Base-by-base conservation (phyloP, 2,329 filamentous ascomycete species). In the Xylariaceae sp. region DNA sequence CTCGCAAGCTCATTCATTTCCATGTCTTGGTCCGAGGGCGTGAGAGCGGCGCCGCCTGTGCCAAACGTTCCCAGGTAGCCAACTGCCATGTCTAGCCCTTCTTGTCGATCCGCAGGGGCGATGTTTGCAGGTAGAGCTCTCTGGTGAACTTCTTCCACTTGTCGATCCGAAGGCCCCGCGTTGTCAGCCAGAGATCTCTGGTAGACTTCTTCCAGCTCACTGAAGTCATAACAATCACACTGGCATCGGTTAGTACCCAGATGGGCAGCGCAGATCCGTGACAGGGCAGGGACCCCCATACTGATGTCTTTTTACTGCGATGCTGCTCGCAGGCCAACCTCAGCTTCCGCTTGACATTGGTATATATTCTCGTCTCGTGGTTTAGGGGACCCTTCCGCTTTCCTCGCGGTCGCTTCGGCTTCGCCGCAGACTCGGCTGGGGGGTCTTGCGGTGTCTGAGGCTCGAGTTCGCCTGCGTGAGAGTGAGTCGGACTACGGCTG, bases 221-320 rank as follows among this genome's bases (percentile, higher is more conserved):
- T 46, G 18, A 56, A 49, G 32, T 55, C 53, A 33, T 50, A 43
- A 32, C 53, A 56, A 19, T 52, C 44, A 26, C 54, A 57, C 52
- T 57, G 17, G 12, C 13, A 12, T 22, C 30, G n/a, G 36, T 53
- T 37, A 51, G 42, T 7, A 24, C 24, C 15, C 12, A 8, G 27
- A 14, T 6, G n/a, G 13, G 12, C 12, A 11, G 15, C 24, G 24
- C 5, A 12, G 5, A 8, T 12, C 5, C n/a, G 24, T 11, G 12
- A 5, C 15, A 6, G n/a, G n/a, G 7, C 25, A 5, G n/a, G 18
- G n/a, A 5, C 4, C 26, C 27, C 22, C 47, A 41, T 50, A 57
- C 53, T 4, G 41, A 44, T 31, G 32, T 49, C 32, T 47, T 55
- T 31, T 51, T 52, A 5, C 23, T 26, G 19, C 46, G 47, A 28